Evolutionary conservation across 352 stramenopile genomes (phyloP).

Genomic region (Phytophthora megakarya): DNA sequence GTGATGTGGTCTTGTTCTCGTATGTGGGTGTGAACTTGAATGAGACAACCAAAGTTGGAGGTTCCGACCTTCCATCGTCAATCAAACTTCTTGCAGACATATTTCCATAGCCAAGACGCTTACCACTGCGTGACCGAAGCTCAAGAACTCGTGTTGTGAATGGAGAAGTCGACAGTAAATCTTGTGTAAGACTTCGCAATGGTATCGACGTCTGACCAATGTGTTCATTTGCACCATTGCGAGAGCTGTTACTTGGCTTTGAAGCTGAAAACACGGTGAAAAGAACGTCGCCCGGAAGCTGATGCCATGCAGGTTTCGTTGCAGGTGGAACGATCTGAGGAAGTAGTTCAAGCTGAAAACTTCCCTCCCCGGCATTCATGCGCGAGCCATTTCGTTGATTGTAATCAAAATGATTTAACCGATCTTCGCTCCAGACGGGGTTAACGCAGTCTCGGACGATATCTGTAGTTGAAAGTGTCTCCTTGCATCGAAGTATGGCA

Average conservation of each 20-base stretch:
- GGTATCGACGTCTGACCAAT: slow-evolving; percentile 60
- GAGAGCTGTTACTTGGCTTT: slow-evolving; percentile 1
- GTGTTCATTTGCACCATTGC: slow-evolving; percentile 43
- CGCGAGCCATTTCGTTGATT: neutral
- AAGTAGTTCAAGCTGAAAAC: slow-evolving; percentile 58
- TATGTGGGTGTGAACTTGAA: slow-evolving; percentile 56
- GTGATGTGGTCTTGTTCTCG: slow-evolving; percentile 20
- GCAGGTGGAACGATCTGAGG: slow-evolving; percentile 26
- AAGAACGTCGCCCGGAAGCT: slow-evolving; percentile 62
- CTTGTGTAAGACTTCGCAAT: slow-evolving; percentile 41
- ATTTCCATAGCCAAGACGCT: slow-evolving; percentile 25
- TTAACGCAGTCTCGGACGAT: slow-evolving; percentile 26
- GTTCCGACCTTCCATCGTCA: slow-evolving; percentile 12
- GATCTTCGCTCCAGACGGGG: slow-evolving; percentile 56
- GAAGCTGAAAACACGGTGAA: slow-evolving; percentile 60
- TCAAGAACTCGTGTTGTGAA: slow-evolving; percentile 38
- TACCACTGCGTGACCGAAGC: slow-evolving; percentile 47
- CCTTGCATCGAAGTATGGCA: slow-evolving; percentile 75
- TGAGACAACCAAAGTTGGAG: slow-evolving; percentile 38
- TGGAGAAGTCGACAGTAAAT: slow-evolving; percentile 32
- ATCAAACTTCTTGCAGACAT: slow-evolving; percentile 24
- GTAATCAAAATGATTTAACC: slow-evolving; percentile 5
- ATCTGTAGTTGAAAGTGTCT: slow-evolving; percentile 46
- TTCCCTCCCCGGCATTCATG: slow-evolving; percentile 1
- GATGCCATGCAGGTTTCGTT: slow-evolving; percentile 45